A percentile compares a stretch with the other conserved stretches of the same genome.
phyloP scores from a whole-genome alignment of 2,329 filamentous ascomycete species.

The Hortaea werneckii region DNA sequence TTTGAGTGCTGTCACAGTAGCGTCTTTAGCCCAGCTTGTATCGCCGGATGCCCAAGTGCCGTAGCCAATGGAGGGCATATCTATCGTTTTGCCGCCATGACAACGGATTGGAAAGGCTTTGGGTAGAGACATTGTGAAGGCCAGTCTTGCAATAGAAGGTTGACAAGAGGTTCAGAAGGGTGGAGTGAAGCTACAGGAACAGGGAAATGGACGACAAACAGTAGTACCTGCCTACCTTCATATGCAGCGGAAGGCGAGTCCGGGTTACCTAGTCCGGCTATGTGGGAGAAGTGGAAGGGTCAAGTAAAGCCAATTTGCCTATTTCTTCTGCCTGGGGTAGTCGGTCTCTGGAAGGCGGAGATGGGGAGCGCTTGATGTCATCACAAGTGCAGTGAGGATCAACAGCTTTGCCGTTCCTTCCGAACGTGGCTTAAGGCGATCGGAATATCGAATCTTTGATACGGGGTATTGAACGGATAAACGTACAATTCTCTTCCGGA shows the following conservation, averaged over 20 bases:
- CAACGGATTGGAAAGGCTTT: constrained; percentile 13
- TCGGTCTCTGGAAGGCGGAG: background rate
- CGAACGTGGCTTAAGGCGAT: too few species aligned
- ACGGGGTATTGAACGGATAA: too few species aligned
- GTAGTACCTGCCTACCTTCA: background rate
- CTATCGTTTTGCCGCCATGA: constrained; percentile 14
- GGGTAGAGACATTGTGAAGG: constrained; percentile 13
- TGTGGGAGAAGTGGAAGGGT: too few species aligned
- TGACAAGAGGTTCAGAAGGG: background rate
- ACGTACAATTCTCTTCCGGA: too few species aligned
- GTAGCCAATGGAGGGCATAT: constrained; percentile 17
- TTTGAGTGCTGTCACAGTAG: constrained; percentile 12
- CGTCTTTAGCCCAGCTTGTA: constrained; percentile 15
- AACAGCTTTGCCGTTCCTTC: too few species aligned
- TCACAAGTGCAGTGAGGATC: background rate
- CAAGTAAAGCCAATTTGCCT: background rate
- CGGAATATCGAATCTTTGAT: too few species aligned
- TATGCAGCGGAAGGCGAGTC: background rate
- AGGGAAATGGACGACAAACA: too few species aligned
- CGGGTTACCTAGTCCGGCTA: too few species aligned
- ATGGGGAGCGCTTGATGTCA: background rate
- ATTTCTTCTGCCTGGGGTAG: background rate
- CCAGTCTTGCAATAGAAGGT: background rate
- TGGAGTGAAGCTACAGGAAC: background rate
- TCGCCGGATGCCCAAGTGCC: constrained; percentile 18